A percentile compares a stretch with the other conserved stretches of the same genome.
phyloP scores from a whole-genome alignment of 805 yeast genomes.

The Candida tallmaniae region DNA sequence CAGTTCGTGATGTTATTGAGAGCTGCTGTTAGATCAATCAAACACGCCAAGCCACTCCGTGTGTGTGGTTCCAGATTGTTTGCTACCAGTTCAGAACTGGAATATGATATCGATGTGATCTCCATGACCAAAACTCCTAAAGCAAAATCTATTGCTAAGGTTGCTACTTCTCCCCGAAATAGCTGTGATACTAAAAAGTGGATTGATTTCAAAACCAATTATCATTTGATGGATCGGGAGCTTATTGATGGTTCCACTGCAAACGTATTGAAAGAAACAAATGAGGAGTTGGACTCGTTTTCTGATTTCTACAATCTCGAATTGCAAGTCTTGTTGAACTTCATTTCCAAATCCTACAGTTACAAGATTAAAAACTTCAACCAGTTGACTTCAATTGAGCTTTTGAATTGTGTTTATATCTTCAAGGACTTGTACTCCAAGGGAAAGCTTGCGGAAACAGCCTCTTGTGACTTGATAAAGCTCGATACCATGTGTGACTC shows the following conservation, averaged over 20 bases:
- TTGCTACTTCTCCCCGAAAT: background rate
- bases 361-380: conserved; percentile 17
- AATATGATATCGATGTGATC: conserved; percentile 22
- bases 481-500: conserved; percentile 19
- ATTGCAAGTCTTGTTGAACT: conserved; percentile 16
- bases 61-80: background rate
- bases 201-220: conserved; percentile 3
- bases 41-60: too few species aligned
- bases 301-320: conserved; percentile 16
- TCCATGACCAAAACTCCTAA: conserved; percentile 16
- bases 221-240: conserved; percentile 2
- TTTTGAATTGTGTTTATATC: conserved; percentile 22
- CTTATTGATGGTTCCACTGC: conserved; percentile 7
- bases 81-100: conserved; percentile 11
- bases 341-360: conserved; percentile 17
- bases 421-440: conserved; percentile 19
- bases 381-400: conserved; percentile 22
- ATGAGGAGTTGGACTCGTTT: conserved; percentile 13
- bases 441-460: conserved; percentile 14
- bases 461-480: conserved; percentile 13
- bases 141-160: too few species aligned
- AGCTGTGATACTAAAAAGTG: background rate
- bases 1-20: too few species aligned
- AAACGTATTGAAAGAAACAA: conserved; percentile 3
- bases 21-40: too few species aligned